A percentile compares a stretch with the other conserved stretches of the same genome.
Evolutionary conservation across 2,329 filamentous ascomycete species (phyloP).

Genomic region (Phaeoacremonium minimum): DNA sequence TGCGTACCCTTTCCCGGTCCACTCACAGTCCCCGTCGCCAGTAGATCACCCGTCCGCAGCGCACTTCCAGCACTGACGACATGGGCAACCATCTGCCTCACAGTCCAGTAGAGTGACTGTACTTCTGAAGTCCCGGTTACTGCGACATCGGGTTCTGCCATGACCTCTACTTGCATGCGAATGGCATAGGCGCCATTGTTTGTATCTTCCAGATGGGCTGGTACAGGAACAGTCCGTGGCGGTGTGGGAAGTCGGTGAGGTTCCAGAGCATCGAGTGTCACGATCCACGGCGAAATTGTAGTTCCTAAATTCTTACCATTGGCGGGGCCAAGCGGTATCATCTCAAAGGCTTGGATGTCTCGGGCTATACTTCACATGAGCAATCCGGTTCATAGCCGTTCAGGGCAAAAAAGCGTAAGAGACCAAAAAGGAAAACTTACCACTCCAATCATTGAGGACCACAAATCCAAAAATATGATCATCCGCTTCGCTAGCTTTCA

Average conservation of each 20-base stretch:
- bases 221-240: slow-evolving; percentile 14
- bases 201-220: slow-evolving; percentile 26
- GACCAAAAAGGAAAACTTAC: slow-evolving; percentile 28
- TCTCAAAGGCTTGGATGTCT: slow-evolving; percentile 60
- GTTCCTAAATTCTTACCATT: slow-evolving; percentile 59
- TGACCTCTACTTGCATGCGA: slow-evolving; percentile 20
- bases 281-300: slow-evolving; percentile 56
- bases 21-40: slow-evolving; percentile 36
- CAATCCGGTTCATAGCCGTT: too few relatives aligned
- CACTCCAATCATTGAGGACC: slow-evolving; percentile 59
- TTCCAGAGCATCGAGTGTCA: slow-evolving; percentile 56
- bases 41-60: slow-evolving; percentile 32
- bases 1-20: slow-evolving; percentile 24
- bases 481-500: slow-evolving; percentile 42
- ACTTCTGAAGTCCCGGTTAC: slow-evolving; percentile 22
- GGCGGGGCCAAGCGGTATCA: slow-evolving; percentile 56
- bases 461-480: slow-evolving; percentile 61
- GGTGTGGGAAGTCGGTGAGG: slow-evolving; percentile 45
- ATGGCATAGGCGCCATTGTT: slow-evolving; percentile 27
- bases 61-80: slow-evolving; percentile 29
- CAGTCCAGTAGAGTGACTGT: slow-evolving; percentile 30
- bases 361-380: slow-evolving; percentile 39
- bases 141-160: slow-evolving; percentile 14
- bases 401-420: too few relatives aligned
- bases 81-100: slow-evolving; percentile 29